Evolutionary conservation across 2,329 filamentous ascomycete genomes (phyloP).

Genomic region (Phyllosticta citrichinensis): DNA sequence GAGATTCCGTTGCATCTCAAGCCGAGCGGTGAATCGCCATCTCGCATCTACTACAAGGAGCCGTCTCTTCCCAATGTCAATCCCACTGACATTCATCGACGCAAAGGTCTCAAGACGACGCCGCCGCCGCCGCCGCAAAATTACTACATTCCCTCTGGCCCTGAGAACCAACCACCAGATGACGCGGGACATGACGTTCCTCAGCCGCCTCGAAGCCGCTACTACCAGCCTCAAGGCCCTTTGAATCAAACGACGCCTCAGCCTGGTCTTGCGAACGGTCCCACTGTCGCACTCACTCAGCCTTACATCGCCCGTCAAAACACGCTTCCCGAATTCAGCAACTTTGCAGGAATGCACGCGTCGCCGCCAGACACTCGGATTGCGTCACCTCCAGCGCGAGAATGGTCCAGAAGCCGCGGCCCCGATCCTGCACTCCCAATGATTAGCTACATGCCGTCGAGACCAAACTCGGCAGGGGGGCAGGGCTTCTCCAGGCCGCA

Average conservation of each 20-base stretch:
- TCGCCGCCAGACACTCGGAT: neutral
- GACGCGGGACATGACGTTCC: neutral
- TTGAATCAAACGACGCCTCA: neutral
- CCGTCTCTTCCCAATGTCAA: neutral
- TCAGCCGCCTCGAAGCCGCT: neutral
- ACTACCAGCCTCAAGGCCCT: neutral
- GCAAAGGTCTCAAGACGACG: neutral
- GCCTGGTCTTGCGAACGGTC: neutral
- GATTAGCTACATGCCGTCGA: neutral
- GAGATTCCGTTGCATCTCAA: neutral
- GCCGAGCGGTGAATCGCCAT: neutral
- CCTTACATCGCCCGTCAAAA: neutral
- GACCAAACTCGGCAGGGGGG: neutral
- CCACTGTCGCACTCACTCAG: neutral
- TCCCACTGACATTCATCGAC: neutral
- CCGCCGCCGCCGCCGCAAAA: neutral
- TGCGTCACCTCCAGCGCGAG: neutral
- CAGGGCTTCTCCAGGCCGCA: slow-evolving; percentile 4
- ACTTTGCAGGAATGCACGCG: neutral
- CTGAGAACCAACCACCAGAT: neutral
- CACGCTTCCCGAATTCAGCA: neutral
- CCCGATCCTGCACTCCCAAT: neutral
- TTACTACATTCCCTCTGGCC: neutral
- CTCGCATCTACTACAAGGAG: neutral
- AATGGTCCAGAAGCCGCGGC: neutral